These are phyloP conservation scores for Viridothelium virens DNA, from an alignment of 495 filamentous ascomycete species.

Conservation along the genomic window DNA sequence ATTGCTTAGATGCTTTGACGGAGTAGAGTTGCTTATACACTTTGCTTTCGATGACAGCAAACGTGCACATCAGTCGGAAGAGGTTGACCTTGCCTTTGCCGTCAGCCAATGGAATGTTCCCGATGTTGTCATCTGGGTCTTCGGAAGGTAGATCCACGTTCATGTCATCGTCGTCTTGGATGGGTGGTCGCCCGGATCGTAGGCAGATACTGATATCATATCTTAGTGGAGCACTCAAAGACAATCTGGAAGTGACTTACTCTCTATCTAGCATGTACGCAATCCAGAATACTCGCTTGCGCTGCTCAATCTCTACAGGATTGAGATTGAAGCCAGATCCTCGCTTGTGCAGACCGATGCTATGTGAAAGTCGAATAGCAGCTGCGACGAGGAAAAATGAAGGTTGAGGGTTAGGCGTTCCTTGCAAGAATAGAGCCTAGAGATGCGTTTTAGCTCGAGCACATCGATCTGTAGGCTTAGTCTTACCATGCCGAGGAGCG, in stretches of 20 bases:
- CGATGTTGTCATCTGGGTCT: conserved; percentile 82
- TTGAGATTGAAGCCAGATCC: conserved; percentile 88
- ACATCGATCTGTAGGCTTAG: conserved; percentile 1
- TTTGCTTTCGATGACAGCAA: conserved; percentile 83
- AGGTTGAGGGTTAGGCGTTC: conserved; percentile 93
- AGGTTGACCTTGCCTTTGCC: conserved; percentile 92
- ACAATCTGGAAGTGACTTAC: conserved; percentile 32
- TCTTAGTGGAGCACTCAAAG: conserved; percentile 20
- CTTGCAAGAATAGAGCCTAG: conserved; percentile 84
- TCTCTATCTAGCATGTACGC: conserved; percentile 95
- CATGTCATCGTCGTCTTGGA: conserved; percentile 97
- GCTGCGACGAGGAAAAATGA: conserved; percentile 90
- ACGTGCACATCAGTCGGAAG: conserved; percentile 83
- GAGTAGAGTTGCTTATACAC: conserved; percentile 94
- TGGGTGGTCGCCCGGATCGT: conserved; percentile 82
- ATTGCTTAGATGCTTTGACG: conserved; percentile 82
- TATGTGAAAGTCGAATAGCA: conserved; percentile 85
- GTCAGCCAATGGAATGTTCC: conserved; percentile 82
- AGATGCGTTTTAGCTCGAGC: conserved; percentile 21
- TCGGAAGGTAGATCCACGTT: conserved; percentile 92
- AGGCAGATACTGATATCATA: conserved; percentile 58
- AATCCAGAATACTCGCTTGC: conserved; percentile 97
- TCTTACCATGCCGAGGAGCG: conserved; percentile 79
- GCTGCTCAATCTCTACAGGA: conserved; percentile 83
- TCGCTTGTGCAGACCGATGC: conserved; percentile 89